Evolutionary conservation across 192 early-diverging fungal species (phyloP), one percentile per base, ranked within the genome.

Genomic region (Coemansia sp.): DNA sequence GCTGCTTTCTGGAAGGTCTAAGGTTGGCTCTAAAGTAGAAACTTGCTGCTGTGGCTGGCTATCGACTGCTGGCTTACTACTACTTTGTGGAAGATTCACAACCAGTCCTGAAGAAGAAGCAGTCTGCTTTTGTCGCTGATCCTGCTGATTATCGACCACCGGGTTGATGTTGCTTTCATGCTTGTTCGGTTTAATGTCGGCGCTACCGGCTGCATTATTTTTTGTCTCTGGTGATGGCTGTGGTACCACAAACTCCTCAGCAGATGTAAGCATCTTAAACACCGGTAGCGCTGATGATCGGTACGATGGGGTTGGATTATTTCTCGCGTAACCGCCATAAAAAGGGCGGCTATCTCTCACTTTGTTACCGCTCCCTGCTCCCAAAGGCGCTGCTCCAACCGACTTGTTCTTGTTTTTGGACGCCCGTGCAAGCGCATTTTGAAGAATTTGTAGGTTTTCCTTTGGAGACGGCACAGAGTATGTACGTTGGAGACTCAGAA

Each of bases 201-300:
- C n/a, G n/a, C 5, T 48, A 45, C 10, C 13, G 2, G 7, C 44
- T 45, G 8, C 13, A 45, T 45, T 45, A 45, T 45, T 14, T 9
- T 45, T 45, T 9, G 13, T 45, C 8, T 45, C 44, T 14, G 13
- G 7, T 45, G 44, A 14, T 53, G 51, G 56, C 14, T 17, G 39
- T 41, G 37, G 51, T n/a, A 19, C 45, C 7, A 20, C 69, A 12
- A 12, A 44, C 32, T 53, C 20, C n/a, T 65, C 73, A 19, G 65
- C 63, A 13, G 53, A 56, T 46, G 68, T 65, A 17, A 75, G 61
- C 22, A 67, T 62, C 59, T 70, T 75, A 10, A 65, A 62, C 9
- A 46, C 25, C 4, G 68, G 57, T 4, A 55, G 55, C n/a, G 64
- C 43, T 3, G 56, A 22, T 4, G 56, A 40, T 40, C 56, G 56